Conservation (phyloP, 768 basidiomycete genomes). For the Pisolithus tinctorius region DNA sequence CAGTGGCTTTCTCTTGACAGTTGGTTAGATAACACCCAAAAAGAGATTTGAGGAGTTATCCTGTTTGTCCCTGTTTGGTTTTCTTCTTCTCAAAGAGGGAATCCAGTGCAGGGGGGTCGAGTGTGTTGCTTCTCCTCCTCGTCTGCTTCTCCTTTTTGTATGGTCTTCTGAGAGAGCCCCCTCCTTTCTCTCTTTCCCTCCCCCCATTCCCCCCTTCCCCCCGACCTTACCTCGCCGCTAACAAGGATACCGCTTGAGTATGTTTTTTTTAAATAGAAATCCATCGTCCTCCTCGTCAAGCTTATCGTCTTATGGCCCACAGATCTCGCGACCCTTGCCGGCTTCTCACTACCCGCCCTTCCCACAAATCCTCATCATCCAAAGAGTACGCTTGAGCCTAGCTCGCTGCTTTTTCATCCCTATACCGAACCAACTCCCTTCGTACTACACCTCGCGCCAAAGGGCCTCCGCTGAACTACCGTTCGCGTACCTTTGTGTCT, state of each 20-base stretch:
- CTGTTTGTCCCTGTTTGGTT: too few species aligned
- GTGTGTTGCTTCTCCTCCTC: background rate
- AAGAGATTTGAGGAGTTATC: too few species aligned
- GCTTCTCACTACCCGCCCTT: conserved; percentile 54
- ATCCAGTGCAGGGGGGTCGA: too few species aligned
- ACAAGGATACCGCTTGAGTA: conserved; percentile 50
- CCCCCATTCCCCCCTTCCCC: conserved; percentile 23
- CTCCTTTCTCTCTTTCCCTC: conserved; percentile 4
- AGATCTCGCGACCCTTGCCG: conserved; percentile 96
- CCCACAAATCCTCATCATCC: conserved; percentile 29
- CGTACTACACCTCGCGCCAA: conserved; percentile 9
- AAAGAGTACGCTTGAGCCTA: conserved; percentile 60
- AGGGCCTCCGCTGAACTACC: conserved; percentile 35
- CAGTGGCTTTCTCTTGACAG: too few species aligned
- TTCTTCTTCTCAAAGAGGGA: too few species aligned
- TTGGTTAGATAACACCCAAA: too few species aligned
- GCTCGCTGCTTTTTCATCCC: conserved; percentile 44
- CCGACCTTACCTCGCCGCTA: conserved; percentile 41
- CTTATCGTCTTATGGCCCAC: conserved; percentile 4
- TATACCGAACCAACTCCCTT: conserved; percentile 17
- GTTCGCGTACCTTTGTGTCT: conserved; percentile 38
- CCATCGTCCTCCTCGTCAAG: background rate
- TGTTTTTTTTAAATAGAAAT: conserved; percentile 7
- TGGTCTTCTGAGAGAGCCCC: conserved; percentile 27
- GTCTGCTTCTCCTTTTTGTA: conserved; percentile 15